Evolutionary conservation across 78 protist species (phyloP).

Genomic region (Dictyostelium capitatum): DNA sequence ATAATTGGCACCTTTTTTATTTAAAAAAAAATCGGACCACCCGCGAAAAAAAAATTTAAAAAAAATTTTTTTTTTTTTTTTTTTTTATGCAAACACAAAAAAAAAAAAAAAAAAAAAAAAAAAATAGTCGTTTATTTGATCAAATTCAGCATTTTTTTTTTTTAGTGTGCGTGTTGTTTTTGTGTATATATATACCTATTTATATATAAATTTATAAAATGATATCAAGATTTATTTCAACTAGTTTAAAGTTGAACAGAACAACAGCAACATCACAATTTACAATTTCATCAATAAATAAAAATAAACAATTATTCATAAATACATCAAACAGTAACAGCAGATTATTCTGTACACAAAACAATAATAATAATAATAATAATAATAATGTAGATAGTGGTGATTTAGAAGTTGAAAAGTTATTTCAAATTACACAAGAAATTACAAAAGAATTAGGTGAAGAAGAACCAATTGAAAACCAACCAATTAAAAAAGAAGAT

Average conservation of each 20-base stretch:
- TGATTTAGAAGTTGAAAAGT: neutral
- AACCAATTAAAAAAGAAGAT: neutral
- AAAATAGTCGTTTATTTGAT: too few species aligned
- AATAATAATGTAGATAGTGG: neutral
- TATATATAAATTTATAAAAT: neutral
- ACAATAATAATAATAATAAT: neutral
- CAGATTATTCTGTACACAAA: neutral
- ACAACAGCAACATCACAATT: neutral
- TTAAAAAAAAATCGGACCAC: too few species aligned
- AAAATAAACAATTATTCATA: neutral
- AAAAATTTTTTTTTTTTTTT: neutral
- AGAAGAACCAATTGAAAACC: neutral
- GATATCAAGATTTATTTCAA: neutral
- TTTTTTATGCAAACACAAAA: neutral
- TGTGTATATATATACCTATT: too few species aligned
- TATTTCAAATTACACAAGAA: neutral
- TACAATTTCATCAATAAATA: neutral
- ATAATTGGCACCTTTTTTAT: too few species aligned
- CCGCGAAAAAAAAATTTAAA: neutral
- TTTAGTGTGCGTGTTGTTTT: neutral
- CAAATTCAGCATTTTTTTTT: neutral
- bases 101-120: too few species aligned
- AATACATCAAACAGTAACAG: neutral
- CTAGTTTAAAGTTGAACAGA: neutral
- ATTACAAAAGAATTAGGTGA: conserved; percentile 22